Evolutionary conservation across 2,329 filamentous ascomycete genomes (phyloP).

Genomic region (Fusarium sp.): DNA sequence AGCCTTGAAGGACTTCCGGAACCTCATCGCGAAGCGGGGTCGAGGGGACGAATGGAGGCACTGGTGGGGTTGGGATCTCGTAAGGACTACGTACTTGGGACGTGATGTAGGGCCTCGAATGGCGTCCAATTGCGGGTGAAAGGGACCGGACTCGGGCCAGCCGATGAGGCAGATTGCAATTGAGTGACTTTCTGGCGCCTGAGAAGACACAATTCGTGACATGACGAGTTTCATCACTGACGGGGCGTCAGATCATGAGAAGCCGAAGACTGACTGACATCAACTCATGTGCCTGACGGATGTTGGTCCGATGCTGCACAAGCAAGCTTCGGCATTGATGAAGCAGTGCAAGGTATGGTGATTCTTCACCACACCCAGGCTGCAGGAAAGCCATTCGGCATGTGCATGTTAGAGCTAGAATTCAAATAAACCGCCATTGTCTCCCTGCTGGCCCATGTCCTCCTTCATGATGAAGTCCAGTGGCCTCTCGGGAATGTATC

Average conservation of each 20-base stretch:
- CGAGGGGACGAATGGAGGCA: conserved; percentile 16
- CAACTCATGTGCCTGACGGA: background rate
- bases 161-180: conserved; percentile 9
- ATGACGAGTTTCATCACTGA: conserved; percentile 6
- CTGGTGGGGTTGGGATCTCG: conserved; percentile 25
- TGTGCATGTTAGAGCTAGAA: background rate
- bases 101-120: conserved; percentile 2
- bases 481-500: conserved; percentile 32
- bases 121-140: conserved; percentile 1
- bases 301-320: background rate
- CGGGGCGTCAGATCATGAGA: conserved; percentile 26
- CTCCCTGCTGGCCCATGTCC: conserved; percentile 23
- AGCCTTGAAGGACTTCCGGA: conserved; percentile 12
- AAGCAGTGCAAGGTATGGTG: background rate
- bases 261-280: conserved; percentile 5
- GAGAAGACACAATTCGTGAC: conserved; percentile 1
- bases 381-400: background rate
- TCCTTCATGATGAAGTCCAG: conserved; percentile 19
- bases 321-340: conserved; percentile 1
- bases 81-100: conserved; percentile 10
- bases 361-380: background rate
- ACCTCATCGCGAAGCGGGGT: conserved; percentile 21
- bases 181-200: conserved; percentile 7
- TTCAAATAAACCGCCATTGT: conserved; percentile 7
- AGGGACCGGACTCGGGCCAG: background rate